phyloP scores from a whole-genome alignment of 345 rosid genomes.

The Eucalyptus grandis region DNA sequence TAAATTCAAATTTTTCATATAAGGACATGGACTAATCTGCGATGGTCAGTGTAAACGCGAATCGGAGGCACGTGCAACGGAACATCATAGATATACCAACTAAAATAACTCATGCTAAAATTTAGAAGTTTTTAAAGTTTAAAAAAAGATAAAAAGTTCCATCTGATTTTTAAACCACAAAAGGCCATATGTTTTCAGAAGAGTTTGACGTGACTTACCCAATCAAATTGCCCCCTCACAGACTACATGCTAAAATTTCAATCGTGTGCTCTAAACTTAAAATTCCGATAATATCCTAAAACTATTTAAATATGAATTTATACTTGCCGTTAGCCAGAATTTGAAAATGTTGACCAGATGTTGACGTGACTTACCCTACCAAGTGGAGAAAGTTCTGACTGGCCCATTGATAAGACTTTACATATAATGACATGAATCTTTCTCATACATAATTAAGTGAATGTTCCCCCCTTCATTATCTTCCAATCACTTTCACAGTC shows the following conservation, averaged over 20 bases:
- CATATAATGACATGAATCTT: background rate
- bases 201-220: background rate
- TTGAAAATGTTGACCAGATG: background rate
- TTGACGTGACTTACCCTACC: background rate
- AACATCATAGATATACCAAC: background rate
- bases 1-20: background rate
- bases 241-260: background rate
- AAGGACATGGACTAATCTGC: background rate
- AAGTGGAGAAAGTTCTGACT: background rate
- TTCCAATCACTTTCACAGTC: background rate
- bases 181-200: background rate
- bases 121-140: background rate
- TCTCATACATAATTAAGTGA: background rate
- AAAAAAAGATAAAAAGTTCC: background rate
- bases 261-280: background rate
- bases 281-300: background rate
- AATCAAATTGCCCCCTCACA: no score
- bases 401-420: background rate
- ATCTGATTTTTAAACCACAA: background rate
- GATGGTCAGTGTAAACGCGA: background rate
- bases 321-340: background rate
- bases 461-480: no score
- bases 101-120: background rate
- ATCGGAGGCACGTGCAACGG: background rate
- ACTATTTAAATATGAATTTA: background rate